These are phyloP conservation scores for Wickerhamomyces subpelliculosus DNA, from an alignment of 805 yeast genomes.

Conservation along the genomic window DNA sequence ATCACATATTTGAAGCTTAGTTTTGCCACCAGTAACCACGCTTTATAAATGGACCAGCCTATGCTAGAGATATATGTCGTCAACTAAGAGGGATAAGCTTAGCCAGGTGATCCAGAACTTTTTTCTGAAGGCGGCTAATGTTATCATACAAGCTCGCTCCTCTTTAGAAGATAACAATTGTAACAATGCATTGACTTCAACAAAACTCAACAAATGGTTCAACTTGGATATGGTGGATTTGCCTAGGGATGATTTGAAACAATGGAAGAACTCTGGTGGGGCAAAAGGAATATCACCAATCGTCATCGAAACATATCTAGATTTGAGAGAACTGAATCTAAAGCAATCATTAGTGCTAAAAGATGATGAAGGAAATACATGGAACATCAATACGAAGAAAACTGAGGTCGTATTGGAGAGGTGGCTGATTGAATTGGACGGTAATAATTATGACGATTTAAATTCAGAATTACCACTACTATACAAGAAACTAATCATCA, in stretches of 20 bases:
- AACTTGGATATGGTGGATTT: slow-evolving; percentile 39
- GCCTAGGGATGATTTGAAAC: slow-evolving; percentile 47
- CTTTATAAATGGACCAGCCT: neutral
- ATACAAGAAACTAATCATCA: slow-evolving; percentile 66
- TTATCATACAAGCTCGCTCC: slow-evolving; percentile 42
- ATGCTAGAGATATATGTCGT: slow-evolving; percentile 2
- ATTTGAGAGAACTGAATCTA: slow-evolving; percentile 48
- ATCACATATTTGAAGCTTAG: too few relatives aligned
- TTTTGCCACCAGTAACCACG: neutral
- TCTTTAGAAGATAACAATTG: slow-evolving; percentile 7
- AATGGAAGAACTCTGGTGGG: slow-evolving; percentile 44
- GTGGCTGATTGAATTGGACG: slow-evolving; percentile 83
- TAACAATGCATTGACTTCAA: slow-evolving; percentile 6
- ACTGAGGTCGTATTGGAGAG: slow-evolving; percentile 89
- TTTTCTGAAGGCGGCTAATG: slow-evolving; percentile 55
- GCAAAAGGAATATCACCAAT: slow-evolving; percentile 64
- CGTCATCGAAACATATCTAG: slow-evolving; percentile 78
- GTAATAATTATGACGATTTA: slow-evolving; percentile 27
- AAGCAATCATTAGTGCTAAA: slow-evolving; percentile 53
- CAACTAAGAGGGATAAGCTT: slow-evolving; percentile 16
- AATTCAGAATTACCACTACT: slow-evolving; percentile 55
- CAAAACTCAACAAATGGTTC: slow-evolving; percentile 54
- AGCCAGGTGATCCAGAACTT: slow-evolving; percentile 37
- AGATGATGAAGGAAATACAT: slow-evolving; percentile 46
- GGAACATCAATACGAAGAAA: slow-evolving; percentile 58